These are phyloP conservation scores for Gossypium raimondii DNA, from an alignment of 345 rosid genomes.

Conservation along the genomic window DNA sequence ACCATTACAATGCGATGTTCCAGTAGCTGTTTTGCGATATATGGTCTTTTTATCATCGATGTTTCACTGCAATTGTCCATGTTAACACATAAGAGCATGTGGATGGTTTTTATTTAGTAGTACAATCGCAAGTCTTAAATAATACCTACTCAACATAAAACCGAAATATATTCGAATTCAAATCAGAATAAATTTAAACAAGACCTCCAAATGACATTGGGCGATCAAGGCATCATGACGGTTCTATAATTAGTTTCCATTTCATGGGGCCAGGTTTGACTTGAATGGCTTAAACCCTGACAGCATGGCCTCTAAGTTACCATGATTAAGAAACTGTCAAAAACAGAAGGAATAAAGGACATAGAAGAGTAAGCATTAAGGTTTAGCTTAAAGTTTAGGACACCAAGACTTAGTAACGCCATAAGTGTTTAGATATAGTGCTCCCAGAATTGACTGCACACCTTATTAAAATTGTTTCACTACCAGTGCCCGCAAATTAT, in stretches of 20 bases:
- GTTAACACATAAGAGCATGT: too few relatives aligned
- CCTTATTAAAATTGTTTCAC: conserved; percentile 12
- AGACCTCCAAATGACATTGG: too few relatives aligned
- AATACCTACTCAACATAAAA: too few relatives aligned
- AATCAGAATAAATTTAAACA: too few relatives aligned
- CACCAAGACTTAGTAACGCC: neutral
- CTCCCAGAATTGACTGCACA: conserved; percentile 21
- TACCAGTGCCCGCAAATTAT: neutral
- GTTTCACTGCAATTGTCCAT: too few relatives aligned
- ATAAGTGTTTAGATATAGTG: neutral
- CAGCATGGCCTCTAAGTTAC: neutral
- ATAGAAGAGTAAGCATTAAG: conserved; percentile 8
- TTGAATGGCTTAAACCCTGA: neutral
- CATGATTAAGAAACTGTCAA: neutral
- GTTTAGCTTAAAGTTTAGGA: neutral
- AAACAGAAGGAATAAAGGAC: neutral
- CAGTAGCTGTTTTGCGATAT: too few relatives aligned
- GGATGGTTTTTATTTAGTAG: too few relatives aligned
- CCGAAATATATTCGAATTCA: too few relatives aligned
- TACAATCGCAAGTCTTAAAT: too few relatives aligned
- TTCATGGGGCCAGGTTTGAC: neutral
- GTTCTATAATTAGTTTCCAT: neutral
- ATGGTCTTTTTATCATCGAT: too few relatives aligned
- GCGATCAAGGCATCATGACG: neutral
- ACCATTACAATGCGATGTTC: neutral